These are phyloP conservation scores for Vachellia collinsii DNA, from an alignment of 306 rosid genomes.

Conservation along the genomic window DNA sequence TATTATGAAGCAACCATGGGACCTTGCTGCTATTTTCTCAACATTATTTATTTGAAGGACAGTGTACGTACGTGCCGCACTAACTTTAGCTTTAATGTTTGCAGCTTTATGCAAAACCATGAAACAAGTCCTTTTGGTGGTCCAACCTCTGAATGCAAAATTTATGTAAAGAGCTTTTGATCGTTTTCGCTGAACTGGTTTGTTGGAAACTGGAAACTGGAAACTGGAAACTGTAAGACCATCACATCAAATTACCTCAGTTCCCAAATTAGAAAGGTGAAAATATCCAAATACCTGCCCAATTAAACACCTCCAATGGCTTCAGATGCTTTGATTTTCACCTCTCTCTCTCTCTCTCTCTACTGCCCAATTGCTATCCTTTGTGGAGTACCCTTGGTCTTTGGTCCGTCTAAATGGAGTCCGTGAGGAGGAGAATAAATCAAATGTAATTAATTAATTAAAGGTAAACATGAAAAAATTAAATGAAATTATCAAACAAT, in stretches of 20 bases:
- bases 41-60: neutral
- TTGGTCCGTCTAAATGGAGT: too few relatives aligned
- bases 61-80: neutral
- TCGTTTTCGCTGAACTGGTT: neutral
- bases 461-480: too few relatives aligned
- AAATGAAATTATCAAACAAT: too few relatives aligned
- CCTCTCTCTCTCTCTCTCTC: too few relatives aligned
- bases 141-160: neutral
- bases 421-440: too few relatives aligned
- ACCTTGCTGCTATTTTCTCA: too few relatives aligned
- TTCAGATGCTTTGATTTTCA: neutral
- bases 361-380: too few relatives aligned
- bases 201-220: neutral
- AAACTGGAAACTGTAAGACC: neutral
- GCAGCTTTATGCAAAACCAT: neutral
- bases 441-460: too few relatives aligned
- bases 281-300: neutral
- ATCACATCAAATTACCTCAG: neutral
- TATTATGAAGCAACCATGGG: too few relatives aligned
- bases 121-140: neutral
- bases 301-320: neutral
- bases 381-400: too few relatives aligned
- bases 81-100: neutral
- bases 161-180: neutral
- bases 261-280: neutral